These are phyloP conservation scores for Cercospora canescens DNA, from an alignment of 2,329 filamentous ascomycete genomes.

Conservation along the genomic window DNA sequence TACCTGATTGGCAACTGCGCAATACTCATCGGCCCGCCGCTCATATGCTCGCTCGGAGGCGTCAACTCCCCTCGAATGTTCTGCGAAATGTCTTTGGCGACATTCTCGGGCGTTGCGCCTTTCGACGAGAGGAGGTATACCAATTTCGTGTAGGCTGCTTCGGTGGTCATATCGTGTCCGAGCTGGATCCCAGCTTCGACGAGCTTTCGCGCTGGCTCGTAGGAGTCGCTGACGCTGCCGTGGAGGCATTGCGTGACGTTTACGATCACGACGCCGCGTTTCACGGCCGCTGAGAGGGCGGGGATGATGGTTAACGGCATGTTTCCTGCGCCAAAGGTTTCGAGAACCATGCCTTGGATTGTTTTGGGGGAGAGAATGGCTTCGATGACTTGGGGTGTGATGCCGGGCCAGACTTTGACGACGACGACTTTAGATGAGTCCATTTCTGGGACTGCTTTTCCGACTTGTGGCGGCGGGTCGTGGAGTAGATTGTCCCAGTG, in stretches of 20 bases:
- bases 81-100: slow-evolving; percentile 69
- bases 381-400: slow-evolving; percentile 86
- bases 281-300: slow-evolving; percentile 63
- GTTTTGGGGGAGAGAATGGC: slow-evolving; percentile 73
- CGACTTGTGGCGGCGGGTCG: slow-evolving; percentile 49
- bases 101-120: slow-evolving; percentile 60
- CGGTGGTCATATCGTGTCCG: slow-evolving; percentile 83
- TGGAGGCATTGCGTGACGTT: slow-evolving; percentile 81
- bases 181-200: slow-evolving; percentile 87
- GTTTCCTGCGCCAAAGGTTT: slow-evolving; percentile 93
- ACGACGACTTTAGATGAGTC: slow-evolving; percentile 89
- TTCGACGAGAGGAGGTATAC: slow-evolving; percentile 68
- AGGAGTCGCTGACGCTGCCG: slow-evolving; percentile 41
- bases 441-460: slow-evolving; percentile 48
- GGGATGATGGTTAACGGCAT: slow-evolving; percentile 81
- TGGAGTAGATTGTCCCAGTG: slow-evolving; percentile 36
- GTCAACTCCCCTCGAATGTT: slow-evolving; percentile 85
- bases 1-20: slow-evolving; percentile 27
- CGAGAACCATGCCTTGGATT: slow-evolving; percentile 77
- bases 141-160: slow-evolving; percentile 88
- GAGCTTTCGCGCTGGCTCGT: slow-evolving; percentile 58
- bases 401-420: slow-evolving; percentile 86
- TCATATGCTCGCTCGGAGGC: slow-evolving; percentile 17
- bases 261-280: slow-evolving; percentile 80
- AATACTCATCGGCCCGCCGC: slow-evolving; percentile 21